These are phyloP conservation scores for Daedaleopsis nitida DNA, from an alignment of 768 basidiomycete genomes.

Conservation along the genomic window DNA sequence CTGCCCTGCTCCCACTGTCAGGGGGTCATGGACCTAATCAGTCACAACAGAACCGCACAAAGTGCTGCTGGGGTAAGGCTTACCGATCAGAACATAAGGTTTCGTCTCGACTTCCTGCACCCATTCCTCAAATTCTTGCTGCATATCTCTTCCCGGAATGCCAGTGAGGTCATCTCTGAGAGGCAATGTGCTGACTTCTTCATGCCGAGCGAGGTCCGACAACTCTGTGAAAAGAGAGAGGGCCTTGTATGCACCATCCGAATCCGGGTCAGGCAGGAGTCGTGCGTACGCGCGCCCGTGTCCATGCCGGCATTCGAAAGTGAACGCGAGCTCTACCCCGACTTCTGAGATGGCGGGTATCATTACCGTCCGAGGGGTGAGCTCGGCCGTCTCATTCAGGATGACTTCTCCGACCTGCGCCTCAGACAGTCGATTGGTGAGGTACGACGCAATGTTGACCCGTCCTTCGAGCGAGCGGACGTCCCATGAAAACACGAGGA, in stretches of 20 bases:
- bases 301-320: conserved; percentile 36
- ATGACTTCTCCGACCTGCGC: conserved; percentile 30
- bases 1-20: conserved; percentile 63
- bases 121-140: conserved; percentile 27
- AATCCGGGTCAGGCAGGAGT: conserved; percentile 27
- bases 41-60: background rate
- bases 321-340: conserved; percentile 40
- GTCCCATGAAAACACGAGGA: conserved; percentile 47
- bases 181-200: conserved; percentile 34
- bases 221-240: conserved; percentile 36
- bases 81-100: conserved; percentile 42
- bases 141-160: conserved; percentile 38
- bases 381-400: conserved; percentile 28
- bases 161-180: conserved; percentile 39
- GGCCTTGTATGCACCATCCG: conserved; percentile 36
- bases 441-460: conserved; percentile 36
- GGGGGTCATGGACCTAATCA: background rate
- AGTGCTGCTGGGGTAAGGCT: background rate
- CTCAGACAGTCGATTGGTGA: conserved; percentile 25
- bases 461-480: conserved; percentile 38
- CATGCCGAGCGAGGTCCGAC: conserved; percentile 37
- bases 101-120: conserved; percentile 40
- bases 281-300: conserved; percentile 38
- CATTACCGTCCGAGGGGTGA: conserved; percentile 16
- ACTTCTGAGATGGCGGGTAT: conserved; percentile 17